A percentile compares a stretch with the other conserved stretches of the same genome.
Evolutionary conservation across 495 filamentous ascomycete genomes (phyloP).

Genomic region (Hypoxylon crocopeplum): DNA sequence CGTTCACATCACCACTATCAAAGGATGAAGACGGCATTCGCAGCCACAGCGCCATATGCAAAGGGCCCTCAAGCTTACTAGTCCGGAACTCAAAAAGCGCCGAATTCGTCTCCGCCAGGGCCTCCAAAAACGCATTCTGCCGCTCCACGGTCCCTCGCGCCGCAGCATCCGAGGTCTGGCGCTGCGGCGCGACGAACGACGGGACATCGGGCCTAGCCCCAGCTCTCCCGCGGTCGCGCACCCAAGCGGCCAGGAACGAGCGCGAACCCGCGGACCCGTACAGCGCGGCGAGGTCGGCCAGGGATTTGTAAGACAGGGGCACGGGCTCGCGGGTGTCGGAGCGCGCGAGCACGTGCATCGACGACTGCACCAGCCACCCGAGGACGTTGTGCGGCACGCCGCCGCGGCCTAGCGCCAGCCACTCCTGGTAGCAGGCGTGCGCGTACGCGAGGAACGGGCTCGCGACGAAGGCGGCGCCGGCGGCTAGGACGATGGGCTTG

Average conservation of each 20-base stretch:
- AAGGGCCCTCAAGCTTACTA: slow-evolving; percentile 38
- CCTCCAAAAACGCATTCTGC: slow-evolving; percentile 13
- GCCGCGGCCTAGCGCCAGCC: slow-evolving; percentile 47
- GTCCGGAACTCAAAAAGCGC: slow-evolving; percentile 23
- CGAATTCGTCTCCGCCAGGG: slow-evolving; percentile 23
- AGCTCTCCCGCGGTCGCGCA: neutral
- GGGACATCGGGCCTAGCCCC: slow-evolving; percentile 28
- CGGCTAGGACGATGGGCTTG: slow-evolving; percentile 15
- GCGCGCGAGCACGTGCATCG: slow-evolving; percentile 34
- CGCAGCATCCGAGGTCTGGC: slow-evolving; percentile 31
- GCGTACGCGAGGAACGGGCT: slow-evolving; percentile 26
- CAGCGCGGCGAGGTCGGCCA: slow-evolving; percentile 6
- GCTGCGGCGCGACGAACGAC: slow-evolving; percentile 42
- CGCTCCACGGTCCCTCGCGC: neutral
- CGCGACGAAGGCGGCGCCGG: slow-evolving; percentile 3
- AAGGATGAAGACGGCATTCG: neutral
- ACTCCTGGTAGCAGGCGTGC: slow-evolving; percentile 37
- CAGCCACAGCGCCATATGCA: slow-evolving; percentile 38
- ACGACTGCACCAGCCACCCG: slow-evolving; percentile 44
- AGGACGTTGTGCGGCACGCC: slow-evolving; percentile 46
- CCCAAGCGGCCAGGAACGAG: neutral
- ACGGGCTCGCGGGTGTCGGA: slow-evolving; percentile 32
- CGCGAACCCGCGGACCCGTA: neutral
- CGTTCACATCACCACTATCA: too few species aligned
- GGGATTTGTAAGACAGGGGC: slow-evolving; percentile 17